Conservation (phyloP, 805 yeast genomes). For the Schwanniomyces pseudopolymorphus region DNA sequence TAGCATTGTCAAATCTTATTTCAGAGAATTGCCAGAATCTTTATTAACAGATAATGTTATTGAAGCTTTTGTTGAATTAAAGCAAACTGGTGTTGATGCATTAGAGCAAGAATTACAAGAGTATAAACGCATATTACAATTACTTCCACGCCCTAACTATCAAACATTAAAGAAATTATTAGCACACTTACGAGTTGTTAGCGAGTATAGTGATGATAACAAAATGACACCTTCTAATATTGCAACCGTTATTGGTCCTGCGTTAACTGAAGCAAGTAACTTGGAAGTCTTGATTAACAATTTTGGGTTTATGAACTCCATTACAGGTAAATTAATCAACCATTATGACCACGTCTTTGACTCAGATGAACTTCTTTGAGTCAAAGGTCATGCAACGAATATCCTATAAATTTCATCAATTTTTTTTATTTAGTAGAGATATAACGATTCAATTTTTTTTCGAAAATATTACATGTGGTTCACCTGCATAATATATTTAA, state of each 20-base stretch:
- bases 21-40: slow-evolving; percentile 87
- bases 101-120: slow-evolving; percentile 9
- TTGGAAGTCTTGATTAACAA: slow-evolving; percentile 46
- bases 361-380: not conserved
- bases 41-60: slow-evolving; percentile 68
- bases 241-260: slow-evolving; percentile 82
- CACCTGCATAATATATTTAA: not conserved
- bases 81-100: slow-evolving; percentile 12
- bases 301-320: slow-evolving; percentile 55
- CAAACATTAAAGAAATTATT: slow-evolving; percentile 65
- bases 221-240: slow-evolving; percentile 87
- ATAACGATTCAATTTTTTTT: too few species aligned
- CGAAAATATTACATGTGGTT: too few species aligned
- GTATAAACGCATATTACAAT: slow-evolving; percentile 30
- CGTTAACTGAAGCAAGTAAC: slow-evolving; percentile 54
- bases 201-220: slow-evolving; percentile 64
- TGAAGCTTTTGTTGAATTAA: slow-evolving; percentile 49
- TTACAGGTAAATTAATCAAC: slow-evolving; percentile 50
- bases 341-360: slow-evolving; percentile 43
- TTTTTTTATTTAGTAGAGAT: not conserved
- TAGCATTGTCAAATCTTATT: slow-evolving; percentile 78
- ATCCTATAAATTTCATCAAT: not conserved
- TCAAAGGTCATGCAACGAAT: slow-evolving; percentile 1
- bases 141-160: slow-evolving; percentile 66
- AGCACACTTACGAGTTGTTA: slow-evolving; percentile 68